Evolutionary conservation across 495 filamentous ascomycete species (phyloP), one percentile per base, ranked within the genome.

Genomic region (Daldinia vernicosa): DNA sequence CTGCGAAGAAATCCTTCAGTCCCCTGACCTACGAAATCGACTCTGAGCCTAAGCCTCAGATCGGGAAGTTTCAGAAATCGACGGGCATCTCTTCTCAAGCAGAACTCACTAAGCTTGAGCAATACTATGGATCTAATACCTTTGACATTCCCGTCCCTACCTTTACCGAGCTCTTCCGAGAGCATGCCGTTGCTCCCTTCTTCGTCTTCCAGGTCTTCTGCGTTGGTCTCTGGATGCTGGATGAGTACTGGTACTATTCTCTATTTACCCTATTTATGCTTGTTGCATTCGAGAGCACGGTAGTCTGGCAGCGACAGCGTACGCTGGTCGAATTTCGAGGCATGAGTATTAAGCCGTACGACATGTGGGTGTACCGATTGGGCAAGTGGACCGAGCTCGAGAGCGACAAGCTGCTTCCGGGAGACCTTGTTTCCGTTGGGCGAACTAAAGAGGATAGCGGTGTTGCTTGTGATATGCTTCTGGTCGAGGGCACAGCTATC

Each of bases 231-330:
- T 99, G 95, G 95, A 93, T 98, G 90, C 79, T 99, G 79, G 95
- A 99, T 79, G 95, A 99, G 81, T 98, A 98, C 82, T 99, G 95
- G 95, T 99, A 99, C 82, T 99, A 98, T 79, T 99, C 95, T 66
- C 86, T 99, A 12, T 99, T 99, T 77, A 98, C 95, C 1, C 89
- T 98, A 22, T 95, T 98, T 83, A 98, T 98, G 95, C 89, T 99
- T 35, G 91, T 98, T 67, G 91, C 88, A 51, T 99, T 99, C 76
- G 95, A 99, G 83, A 97, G 94, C 79, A 99, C 95, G 7, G 95
- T 99, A 17, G 95, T 99, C 11, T 99, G 95, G 95, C 95, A 99
- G 83, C 89, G 95, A 65, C 95, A 99, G 84, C 87, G 94, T 63
- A 98, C 95, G n/a, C 78, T 99, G 70, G 95, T 85, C 74, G 95